Evolutionary conservation across 2,329 filamentous ascomycete species (phyloP).

Genomic region (Allantophomopsis lycopodina): DNA sequence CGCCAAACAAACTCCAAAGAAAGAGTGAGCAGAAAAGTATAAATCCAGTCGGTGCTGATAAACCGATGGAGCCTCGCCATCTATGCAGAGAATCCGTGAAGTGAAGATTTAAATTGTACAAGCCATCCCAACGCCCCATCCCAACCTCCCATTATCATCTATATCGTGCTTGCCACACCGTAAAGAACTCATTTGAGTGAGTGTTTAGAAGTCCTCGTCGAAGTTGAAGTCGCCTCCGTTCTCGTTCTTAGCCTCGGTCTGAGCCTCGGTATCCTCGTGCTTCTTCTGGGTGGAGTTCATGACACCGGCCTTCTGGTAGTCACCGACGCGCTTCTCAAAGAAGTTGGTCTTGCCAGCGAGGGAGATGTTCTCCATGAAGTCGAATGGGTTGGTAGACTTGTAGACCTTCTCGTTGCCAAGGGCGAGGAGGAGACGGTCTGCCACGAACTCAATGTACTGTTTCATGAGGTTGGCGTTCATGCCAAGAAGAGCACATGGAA

Average conservation of each 20-base stretch:
- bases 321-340: conserved; percentile 99
- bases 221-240: conserved; percentile 77
- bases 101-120: too few relatives aligned
- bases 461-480: conserved; percentile 98
- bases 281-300: conserved; percentile 85
- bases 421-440: conserved; percentile 82
- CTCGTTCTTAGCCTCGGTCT: conserved; percentile 36
- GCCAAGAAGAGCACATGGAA: conserved; percentile 83
- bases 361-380: conserved; percentile 99
- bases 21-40: too few relatives aligned
- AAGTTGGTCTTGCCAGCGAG: conserved; percentile 99
- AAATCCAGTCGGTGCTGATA: conserved; percentile 7
- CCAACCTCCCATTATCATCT: too few relatives aligned
- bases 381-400: conserved; percentile 89
- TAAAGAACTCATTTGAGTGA: neutral
- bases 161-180: too few relatives aligned
- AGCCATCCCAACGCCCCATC: too few relatives aligned
- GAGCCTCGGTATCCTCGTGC: conserved; percentile 28
- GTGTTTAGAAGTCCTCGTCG: conserved; percentile 84
- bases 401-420: conserved; percentile 93
- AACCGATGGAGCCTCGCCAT: conserved; percentile 14
- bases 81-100: conserved; percentile 10
- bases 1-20: conserved; percentile 5
- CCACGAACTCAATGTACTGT: conserved; percentile 99
- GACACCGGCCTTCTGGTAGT: conserved; percentile 99